A percentile compares a stretch with the other conserved stretches of the same genome.
Evolutionary conservation across 331 rosid genomes (phyloP).

Genomic region (Acacia pycnantha): DNA sequence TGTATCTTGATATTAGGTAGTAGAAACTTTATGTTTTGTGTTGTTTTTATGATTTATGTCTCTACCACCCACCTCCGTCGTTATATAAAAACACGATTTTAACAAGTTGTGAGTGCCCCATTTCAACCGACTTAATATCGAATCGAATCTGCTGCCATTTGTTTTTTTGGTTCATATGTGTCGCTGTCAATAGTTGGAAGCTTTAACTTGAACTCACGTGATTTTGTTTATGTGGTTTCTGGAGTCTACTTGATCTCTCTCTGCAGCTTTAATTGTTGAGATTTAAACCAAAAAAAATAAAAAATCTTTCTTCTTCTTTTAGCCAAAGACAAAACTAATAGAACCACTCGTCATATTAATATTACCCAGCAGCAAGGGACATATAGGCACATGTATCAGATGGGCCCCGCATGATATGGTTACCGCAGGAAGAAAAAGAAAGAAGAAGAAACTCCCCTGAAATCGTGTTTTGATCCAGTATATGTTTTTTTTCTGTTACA

Average conservation of each 20-base stretch:
- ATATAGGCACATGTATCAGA: not conserved
- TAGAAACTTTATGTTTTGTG: no score
- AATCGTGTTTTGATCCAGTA: not conserved
- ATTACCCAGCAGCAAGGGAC: not conserved
- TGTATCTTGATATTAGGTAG: no score
- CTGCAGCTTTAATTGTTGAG: not conserved
- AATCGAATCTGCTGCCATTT: not conserved
- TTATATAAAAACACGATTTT: no score
- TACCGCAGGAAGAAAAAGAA: not conserved
- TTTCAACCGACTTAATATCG: not conserved
- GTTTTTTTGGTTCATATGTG: not conserved
- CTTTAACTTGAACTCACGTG: not conserved
- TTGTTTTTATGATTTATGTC: no score
- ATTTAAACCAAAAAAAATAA: no score
- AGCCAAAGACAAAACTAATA: not conserved
- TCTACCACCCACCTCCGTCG: no score
- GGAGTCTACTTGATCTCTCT: not conserved
- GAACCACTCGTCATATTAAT: not conserved
- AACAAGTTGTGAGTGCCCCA: not conserved
- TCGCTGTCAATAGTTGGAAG: not conserved
- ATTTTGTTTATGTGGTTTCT: not conserved
- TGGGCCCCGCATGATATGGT: not conserved
- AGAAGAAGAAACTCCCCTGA: no score
- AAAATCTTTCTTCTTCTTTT: not conserved
- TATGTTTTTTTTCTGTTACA: conserved; percentile 2